Evolutionary conservation across 352 stramenopile species (phyloP).

Genomic region (Globisporangium megalacanthum): DNA sequence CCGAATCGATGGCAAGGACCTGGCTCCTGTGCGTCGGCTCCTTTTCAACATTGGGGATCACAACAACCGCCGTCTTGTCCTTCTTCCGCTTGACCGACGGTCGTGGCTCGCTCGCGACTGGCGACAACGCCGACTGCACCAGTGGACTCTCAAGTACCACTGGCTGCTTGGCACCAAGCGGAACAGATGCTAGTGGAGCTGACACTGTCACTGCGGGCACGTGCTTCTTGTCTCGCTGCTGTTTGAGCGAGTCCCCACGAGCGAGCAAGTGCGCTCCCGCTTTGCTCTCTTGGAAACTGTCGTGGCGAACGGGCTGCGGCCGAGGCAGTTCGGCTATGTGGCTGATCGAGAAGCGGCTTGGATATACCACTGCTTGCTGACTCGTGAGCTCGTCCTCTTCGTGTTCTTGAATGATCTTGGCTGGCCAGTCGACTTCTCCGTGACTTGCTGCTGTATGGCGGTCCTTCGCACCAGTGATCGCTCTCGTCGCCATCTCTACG

Average conservation of each 20-base stretch:
- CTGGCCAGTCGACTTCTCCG: conserved; percentile 1
- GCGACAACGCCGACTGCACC: neutral
- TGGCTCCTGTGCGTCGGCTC: neutral
- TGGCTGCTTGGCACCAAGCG: no score
- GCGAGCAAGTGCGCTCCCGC: neutral
- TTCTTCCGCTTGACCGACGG: conserved; percentile 5
- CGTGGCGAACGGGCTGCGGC: neutral
- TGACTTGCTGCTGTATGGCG: neutral
- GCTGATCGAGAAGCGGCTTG: no score
- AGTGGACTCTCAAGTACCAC: neutral
- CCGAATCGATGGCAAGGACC: neutral
- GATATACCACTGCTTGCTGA: neutral
- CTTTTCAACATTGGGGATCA: conserved; percentile 19
- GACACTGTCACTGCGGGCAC: no score
- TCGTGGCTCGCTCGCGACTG: neutral
- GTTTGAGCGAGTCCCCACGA: neutral
- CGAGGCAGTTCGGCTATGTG: neutral
- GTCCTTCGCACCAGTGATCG: neutral
- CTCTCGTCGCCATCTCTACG: conserved; percentile 10
- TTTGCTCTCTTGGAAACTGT: neutral
- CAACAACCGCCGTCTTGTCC: conserved; percentile 8
- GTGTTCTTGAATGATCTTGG: conserved; percentile 14
- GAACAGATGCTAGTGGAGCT: no score
- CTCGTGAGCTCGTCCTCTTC: conserved; percentile 10
- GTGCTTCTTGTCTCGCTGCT: neutral